Evolutionary conservation across 2,329 filamentous ascomycete species (phyloP).

Genomic region (Chaetothyriales sp.): DNA sequence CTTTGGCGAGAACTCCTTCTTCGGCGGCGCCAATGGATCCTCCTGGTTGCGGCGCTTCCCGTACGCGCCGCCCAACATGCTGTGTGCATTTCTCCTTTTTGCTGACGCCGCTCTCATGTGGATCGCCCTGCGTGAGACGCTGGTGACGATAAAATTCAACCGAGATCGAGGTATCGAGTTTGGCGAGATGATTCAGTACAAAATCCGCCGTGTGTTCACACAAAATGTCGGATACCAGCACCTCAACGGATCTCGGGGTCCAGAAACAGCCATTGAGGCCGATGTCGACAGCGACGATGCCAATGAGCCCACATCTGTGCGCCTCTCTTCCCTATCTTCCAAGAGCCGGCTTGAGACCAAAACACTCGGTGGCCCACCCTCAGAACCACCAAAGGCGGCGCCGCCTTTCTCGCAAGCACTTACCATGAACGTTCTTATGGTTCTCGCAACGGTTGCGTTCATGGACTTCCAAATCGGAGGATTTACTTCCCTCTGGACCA

Average conservation of each 20-base stretch:
- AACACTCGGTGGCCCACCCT: conserved; percentile 9
- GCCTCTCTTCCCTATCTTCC: conserved; percentile 6
- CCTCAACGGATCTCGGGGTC: conserved; percentile 5
- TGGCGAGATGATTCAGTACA: conserved; percentile 11
- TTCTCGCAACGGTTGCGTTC: conserved; percentile 49
- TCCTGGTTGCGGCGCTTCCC: conserved; percentile 49
- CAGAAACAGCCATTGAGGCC: conserved; percentile 5
- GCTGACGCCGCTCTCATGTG: conserved; percentile 41
- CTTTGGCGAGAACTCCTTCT: conserved; percentile 44
- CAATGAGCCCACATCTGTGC: conserved; percentile 1
- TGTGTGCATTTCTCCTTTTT: conserved; percentile 45
- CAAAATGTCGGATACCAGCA: conserved; percentile 11
- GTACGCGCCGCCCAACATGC: conserved; percentile 53
- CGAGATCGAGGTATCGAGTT: conserved; percentile 10
- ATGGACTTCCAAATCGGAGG: conserved; percentile 59
- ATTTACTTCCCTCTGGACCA: conserved; percentile 62
- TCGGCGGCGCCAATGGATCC: conserved; percentile 42
- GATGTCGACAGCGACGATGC: conserved; percentile 6
- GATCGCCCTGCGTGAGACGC: conserved; percentile 47
- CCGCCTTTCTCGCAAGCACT: conserved; percentile 36
- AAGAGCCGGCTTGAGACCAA: conserved; percentile 22
- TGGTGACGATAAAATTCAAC: conserved; percentile 18
- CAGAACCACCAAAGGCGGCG: conserved; percentile 1
- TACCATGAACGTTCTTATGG: conserved; percentile 41
- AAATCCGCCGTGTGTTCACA: conserved; percentile 8